A percentile compares a stretch with the other conserved stretches of the same genome.
Evolutionary conservation across 371 early-diverging fungal genomes (phyloP).

Genomic region (Rhizopus microsporus): DNA sequence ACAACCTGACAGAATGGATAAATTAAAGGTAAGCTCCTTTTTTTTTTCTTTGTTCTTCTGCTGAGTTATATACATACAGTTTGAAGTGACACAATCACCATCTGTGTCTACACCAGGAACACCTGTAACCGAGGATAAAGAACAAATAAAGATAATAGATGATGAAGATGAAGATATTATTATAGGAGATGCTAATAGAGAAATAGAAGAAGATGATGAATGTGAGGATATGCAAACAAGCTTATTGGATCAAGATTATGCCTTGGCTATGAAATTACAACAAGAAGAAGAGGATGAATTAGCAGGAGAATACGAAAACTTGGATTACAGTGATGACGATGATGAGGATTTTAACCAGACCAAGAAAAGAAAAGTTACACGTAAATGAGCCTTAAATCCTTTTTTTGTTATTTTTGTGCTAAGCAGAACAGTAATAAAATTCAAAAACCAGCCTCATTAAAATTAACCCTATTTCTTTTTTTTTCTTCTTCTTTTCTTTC

Average conservation of each 20-base stretch:
- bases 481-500: conserved; percentile 1
- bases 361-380: conserved; percentile 17
- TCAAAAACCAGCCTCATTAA: neutral
- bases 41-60: too few species aligned
- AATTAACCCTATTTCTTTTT: neutral
- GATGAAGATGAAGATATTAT: conserved; percentile 1
- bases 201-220: neutral
- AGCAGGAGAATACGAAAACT: conserved; percentile 3
- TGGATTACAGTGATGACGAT: conserved; percentile 9
- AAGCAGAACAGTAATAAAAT: conserved; percentile 1
- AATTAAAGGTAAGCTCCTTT: conserved; percentile 30
- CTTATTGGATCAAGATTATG: conserved; percentile 21
- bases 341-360: conserved; percentile 16
- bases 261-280: conserved; percentile 29
- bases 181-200: neutral
- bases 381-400: conserved; percentile 2
- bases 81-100: conserved; percentile 6
- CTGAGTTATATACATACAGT: neutral
- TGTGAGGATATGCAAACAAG: conserved; percentile 1
- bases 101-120: conserved; percentile 15
- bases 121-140: conserved; percentile 7
- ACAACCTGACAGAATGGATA: conserved; percentile 34
- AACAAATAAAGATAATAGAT: conserved; percentile 1
- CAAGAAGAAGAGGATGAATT: conserved; percentile 24
- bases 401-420: neutral